Conservation (phyloP, 352 stramenopile genomes). For the Globisporangium acanthophoron region DNA sequence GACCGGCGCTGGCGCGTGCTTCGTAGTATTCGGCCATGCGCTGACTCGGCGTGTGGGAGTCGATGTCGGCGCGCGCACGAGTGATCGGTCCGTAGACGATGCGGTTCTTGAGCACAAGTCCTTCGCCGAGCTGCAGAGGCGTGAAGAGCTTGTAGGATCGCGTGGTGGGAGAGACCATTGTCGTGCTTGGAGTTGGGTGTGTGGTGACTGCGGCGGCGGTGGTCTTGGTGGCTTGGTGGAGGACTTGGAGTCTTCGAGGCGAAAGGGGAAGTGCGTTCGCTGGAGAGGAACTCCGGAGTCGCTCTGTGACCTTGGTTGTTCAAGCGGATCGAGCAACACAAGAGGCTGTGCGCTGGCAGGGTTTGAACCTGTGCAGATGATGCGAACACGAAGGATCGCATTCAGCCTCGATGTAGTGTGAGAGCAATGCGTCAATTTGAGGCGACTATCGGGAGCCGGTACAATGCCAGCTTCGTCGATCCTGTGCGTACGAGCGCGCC, state of each 20-base stretch:
- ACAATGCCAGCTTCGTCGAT: no score
- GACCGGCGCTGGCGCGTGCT: constrained; percentile 4
- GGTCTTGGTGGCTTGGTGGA: neutral
- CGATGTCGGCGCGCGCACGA: neutral
- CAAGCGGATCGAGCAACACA: neutral
- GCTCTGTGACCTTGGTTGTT: neutral
- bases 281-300: neutral
- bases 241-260: neutral
- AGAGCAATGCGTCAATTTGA: neutral
- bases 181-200: neutral
- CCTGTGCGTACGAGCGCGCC: no score
- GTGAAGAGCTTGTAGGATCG: neutral
- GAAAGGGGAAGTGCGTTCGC: neutral
- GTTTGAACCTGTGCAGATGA: neutral
- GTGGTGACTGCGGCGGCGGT: neutral
- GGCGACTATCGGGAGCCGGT: no score
- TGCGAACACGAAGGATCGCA: neutral
- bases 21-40: constrained; percentile 6
- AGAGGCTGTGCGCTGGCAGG: neutral
- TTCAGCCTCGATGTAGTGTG: neutral
- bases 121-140: neutral
- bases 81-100: constrained; percentile 1
- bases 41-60: constrained; percentile 1
- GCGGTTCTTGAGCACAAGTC: constrained; percentile 2
- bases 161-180: neutral